These are phyloP conservation scores for Psidium guajava DNA, from an alignment of 345 rosid species.

Conservation along the genomic window DNA sequence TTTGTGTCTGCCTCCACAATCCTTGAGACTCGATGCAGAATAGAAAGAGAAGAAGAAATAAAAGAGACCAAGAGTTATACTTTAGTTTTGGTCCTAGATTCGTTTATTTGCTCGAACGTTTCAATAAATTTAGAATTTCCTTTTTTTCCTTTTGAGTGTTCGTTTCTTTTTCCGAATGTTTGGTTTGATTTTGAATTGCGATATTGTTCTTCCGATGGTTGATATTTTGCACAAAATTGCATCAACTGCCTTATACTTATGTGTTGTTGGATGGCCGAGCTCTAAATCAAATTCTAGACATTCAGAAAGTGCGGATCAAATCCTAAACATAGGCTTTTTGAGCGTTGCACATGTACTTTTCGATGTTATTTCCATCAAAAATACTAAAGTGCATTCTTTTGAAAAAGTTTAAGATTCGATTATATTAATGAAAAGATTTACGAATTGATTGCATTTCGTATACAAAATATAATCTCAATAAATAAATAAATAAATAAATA, in stretches of 20 bases:
- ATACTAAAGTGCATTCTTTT: background rate
- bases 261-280: accelerated
- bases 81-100: background rate
- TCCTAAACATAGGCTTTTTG: background rate
- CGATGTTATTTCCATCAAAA: background rate
- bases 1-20: background rate
- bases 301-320: background rate
- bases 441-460: no score
- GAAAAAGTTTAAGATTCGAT: no score
- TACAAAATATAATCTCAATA: no score
- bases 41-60: accelerated
- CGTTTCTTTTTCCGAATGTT: background rate
- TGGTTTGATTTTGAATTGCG: background rate
- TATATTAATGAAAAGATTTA: no score
- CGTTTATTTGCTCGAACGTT: background rate
- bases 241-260: background rate
- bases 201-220: background rate
- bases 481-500: no score
- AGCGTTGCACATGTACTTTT: background rate
- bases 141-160: background rate
- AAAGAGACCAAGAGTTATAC: background rate
- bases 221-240: background rate
- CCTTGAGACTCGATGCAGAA: background rate
- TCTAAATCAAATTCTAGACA: background rate
- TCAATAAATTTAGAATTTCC: background rate